Base-by-base conservation (phyloP, 176 grass and related monocot species). In the Musa schizocarpa region DNA sequence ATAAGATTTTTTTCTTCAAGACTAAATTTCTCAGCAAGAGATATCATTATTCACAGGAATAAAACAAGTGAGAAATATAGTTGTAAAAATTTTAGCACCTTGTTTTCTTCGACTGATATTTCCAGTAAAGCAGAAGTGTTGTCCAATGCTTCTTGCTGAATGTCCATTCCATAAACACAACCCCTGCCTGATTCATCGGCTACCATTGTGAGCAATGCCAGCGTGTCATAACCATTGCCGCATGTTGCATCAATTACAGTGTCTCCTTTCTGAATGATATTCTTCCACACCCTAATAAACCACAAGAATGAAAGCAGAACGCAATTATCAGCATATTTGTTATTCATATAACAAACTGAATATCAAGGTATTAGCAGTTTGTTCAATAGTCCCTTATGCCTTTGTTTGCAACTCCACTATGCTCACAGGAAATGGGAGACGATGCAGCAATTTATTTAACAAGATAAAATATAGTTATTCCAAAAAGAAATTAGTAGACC, bases 161-260 rank as follows among this genome's bases (percentile, higher is more conserved):
- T 89, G 81, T 98, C 94, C 56, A 93, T 81, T 76, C 90, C 90
- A 78, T 89, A 98, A 23, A 98, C 88, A 81, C 73, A 65, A 8
- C 88, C 90, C 25, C 76, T 70, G 2, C 69, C 74, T 26, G 48
- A 87, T 74, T 84, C 85, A 84, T 84, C 82, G 73, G 84, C 74
- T 53, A 98, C 86, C 88, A 93, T 86, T 55, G 88, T 85, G 23
- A 98, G 87, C 86, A 93, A 74, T 80, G 90, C 86, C 5, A 93
- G 72, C 0, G 88, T 93, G 69, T 91, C 90, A 52, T 93, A 84
- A 12, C 94, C 90, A 76, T 98, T 91, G 68, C 94, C 94, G 0
- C 94, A 98, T 67, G 94, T 98, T n/a, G 94, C 94, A 81, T 98
- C 94, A 64, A 91, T 83, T 71, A 98, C 94, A 0, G 72, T 79